These are phyloP conservation scores for Diplocarpon mali DNA, from an alignment of 2,329 filamentous ascomycete genomes.

Conservation along the genomic window DNA sequence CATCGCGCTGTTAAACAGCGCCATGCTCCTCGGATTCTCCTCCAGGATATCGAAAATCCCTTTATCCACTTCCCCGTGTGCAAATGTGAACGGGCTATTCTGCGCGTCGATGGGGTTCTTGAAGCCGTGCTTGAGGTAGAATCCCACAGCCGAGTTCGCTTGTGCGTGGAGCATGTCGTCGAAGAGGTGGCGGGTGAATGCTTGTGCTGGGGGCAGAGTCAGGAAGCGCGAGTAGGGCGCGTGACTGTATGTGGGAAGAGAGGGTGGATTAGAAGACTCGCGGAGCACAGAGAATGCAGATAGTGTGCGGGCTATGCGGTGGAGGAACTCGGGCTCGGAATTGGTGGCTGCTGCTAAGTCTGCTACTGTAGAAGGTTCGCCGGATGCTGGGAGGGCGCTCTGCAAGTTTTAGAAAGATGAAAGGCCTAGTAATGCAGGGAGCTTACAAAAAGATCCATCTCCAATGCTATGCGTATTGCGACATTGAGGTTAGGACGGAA, in stretches of 20 bases:
- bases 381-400: constrained; percentile 2
- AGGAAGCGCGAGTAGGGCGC: constrained; percentile 6
- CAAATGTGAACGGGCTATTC: constrained; percentile 9
- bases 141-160: constrained; percentile 1
- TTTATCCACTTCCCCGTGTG: constrained; percentile 6
- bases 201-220: constrained; percentile 3
- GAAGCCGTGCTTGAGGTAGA: constrained; percentile 7
- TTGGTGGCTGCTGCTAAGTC: background rate
- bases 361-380: background rate
- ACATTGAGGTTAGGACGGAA: constrained; percentile 7
- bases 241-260: constrained; percentile 1
- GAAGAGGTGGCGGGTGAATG: constrained; percentile 6
- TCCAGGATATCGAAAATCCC: constrained; percentile 5
- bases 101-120: constrained; percentile 4
- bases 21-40: background rate
- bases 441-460: constrained; percentile 7
- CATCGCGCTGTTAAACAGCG: background rate
- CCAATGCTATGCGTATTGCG: constrained; percentile 7
- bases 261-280: background rate
- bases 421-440: no score
- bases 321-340: constrained; percentile 6
- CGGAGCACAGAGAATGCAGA: constrained; percentile 6
- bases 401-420: background rate
- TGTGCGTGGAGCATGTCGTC: constrained; percentile 10
- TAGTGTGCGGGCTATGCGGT: constrained; percentile 6